Base-by-base conservation (phyloP, 1,139 yeast genomes). In the Kodamaea sp. region DNA sequence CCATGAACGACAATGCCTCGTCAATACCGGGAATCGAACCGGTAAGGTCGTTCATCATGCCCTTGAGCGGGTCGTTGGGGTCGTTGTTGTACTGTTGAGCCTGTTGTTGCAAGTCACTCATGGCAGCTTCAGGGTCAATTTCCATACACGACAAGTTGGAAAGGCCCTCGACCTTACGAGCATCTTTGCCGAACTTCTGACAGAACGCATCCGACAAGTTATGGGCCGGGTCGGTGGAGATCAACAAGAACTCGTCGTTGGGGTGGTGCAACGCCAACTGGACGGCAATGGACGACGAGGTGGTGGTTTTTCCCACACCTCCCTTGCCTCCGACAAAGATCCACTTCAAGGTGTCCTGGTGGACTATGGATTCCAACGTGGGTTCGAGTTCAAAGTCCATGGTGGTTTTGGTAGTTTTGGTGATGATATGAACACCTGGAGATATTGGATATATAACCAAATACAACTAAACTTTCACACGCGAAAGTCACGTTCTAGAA, bases 251-350 rank as follows among this genome's bases (percentile, higher is more conserved):
- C 51, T 85, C 82, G 47, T 87, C 90, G 20, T 77, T 59, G 34
- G 94, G 92, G 56, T 87, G 83, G 38, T 86, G 80, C 40, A 88
- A 67, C 3, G 94, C 92, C 55, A 84, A 69, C 63, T 92, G 97
- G 41, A 90, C 86, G 18, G 98, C 96, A 48, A 92, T 76, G 15
- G 97, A 89, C 32, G 96, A 90, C 1, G 97, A 90, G 3, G 97
- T 87, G 28, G 98, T 92, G 47, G 98, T 92, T 61, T 92, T 92
- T 50, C 98, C 98, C 24, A 92, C 98, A 63, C 98, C 98, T 59
- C 98, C 98, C 70, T 92, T 92, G 51, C 98, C 98, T 43, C 98
- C 98, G 26, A 90, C 97, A 56, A 92, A 92, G 47, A 92, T 85
- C 98, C 98, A 92, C 55, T 86, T 86, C 53, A 92, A 76, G 12